Base-by-base conservation (phyloP, 192 early-diverging fungal species). In the Rhizophagus prolifer region DNA sequence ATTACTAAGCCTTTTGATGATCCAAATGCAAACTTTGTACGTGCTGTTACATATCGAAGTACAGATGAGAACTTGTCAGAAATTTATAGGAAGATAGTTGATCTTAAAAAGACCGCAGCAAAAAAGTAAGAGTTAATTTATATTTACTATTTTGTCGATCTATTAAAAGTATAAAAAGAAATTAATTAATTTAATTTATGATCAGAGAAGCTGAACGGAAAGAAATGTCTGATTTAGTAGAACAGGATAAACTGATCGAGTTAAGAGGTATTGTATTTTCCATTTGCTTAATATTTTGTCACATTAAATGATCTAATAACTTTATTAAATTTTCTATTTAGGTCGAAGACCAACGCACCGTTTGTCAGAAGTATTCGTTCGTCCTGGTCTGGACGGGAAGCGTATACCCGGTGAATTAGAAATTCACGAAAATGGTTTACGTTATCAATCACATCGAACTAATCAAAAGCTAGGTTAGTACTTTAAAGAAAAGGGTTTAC, bases 141-240 rank as follows among this genome's bases (percentile, higher is more conserved):
- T 1, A 44, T 44, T 44, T 44, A 44, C 41, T 44, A 44, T 12
- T 12, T 44, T 12, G 10, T 44, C 10, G 9, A 44, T 44, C 0
- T 44, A 44, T 65, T 47, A 9, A 64, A 2, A 38, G 8, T 30
- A 28, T 50, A 23, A n/a, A n/a, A n/a, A n/a, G n/a, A n/a, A n/a
- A 28, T 80, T 28, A 23, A 31, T 41, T 54, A 38, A n/a, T n/a
- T 16, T 66, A 78, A 79, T 28, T 4, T 71, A 25, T 65, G 3
- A 60, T 31, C 75, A 86, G 92, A 58, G 98, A 99, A 79, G 91
- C 95, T 9, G 96, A 98, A 80, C 87, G 94, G 66, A 94, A 95
- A 76, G 95, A 99, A 80, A 93, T 94, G 92, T 96, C 96, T 13
- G 98, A 95, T 79, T 90, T 99, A 69, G 94, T 99, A 1, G 93